A percentile compares a stretch with the other conserved stretches of the same genome.
phyloP scores from a whole-genome alignment of 75 land plant species.

The Chamaecyparis obtusa region DNA sequence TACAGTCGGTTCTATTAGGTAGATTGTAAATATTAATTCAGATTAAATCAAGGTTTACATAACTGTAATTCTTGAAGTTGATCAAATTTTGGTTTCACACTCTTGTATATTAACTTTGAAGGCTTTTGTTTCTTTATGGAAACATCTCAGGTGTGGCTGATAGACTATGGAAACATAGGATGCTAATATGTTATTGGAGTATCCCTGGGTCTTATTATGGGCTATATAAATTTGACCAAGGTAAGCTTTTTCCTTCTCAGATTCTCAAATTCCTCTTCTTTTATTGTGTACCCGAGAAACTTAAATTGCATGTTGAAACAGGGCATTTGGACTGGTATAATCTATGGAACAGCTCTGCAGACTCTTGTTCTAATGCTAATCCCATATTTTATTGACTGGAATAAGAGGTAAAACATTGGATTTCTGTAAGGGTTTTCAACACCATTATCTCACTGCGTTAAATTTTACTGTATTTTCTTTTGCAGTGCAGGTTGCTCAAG shows the following conservation, averaged over 20 bases:
- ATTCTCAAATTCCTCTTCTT: too few species aligned
- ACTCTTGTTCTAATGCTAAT: constrained; percentile 20
- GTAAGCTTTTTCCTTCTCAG: not conserved
- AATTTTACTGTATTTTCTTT: not conserved
- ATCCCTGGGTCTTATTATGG: constrained; percentile 3
- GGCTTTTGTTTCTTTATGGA: not conserved
- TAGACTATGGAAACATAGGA: constrained; percentile 6
- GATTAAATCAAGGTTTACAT: not conserved
- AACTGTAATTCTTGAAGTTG: not conserved
- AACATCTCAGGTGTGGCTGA: constrained; percentile 4
- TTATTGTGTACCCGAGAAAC: too few species aligned
- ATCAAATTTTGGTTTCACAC: not conserved
- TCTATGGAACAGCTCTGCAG: constrained; percentile 37
- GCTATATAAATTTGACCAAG: constrained; percentile 3
- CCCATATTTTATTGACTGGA: constrained; percentile 33
- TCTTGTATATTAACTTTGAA: not conserved
- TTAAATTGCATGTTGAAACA: not conserved
- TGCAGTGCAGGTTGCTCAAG: not conserved
- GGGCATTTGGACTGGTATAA: constrained; percentile 58
- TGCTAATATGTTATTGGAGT: constrained; percentile 2
- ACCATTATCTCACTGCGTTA: not conserved
- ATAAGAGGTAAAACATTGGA: constrained; percentile 15
- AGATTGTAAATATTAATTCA: not conserved
- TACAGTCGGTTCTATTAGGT: constrained; percentile 79
- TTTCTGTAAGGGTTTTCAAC: not conserved